A percentile compares a stretch with the other conserved stretches of the same genome.
Evolutionary conservation across 2,329 filamentous ascomycete species (phyloP).

Genomic region (Pestalotiopsis sp.): DNA sequence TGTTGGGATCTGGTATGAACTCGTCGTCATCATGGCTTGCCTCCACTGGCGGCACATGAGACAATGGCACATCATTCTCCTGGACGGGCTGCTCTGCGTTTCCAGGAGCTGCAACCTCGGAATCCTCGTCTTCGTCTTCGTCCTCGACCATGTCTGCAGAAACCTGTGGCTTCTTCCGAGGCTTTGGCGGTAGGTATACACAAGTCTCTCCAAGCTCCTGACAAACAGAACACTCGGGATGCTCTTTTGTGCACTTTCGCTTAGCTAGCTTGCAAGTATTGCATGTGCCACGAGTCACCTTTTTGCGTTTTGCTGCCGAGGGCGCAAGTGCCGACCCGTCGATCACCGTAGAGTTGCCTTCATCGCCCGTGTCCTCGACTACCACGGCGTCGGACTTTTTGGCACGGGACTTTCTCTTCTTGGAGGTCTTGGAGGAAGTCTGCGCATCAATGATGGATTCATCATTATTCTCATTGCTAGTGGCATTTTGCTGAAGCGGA

Average conservation of each 20-base stretch:
- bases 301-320: slow-evolving; percentile 20
- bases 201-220: slow-evolving; percentile 26
- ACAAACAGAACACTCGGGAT: slow-evolving; percentile 36
- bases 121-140: slow-evolving; percentile 24
- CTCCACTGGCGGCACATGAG: slow-evolving; percentile 9
- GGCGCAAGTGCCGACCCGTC: not conserved
- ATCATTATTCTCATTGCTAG: slow-evolving; percentile 15
- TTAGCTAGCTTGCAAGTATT: slow-evolving; percentile 34
- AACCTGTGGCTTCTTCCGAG: slow-evolving; percentile 30
- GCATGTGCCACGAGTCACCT: slow-evolving; percentile 36
- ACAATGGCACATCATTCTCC: slow-evolving; percentile 2
- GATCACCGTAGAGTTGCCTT: not conserved
- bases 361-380: slow-evolving; percentile 21
- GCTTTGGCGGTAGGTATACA: slow-evolving; percentile 30
- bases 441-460: slow-evolving; percentile 18
- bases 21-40: slow-evolving; percentile 32
- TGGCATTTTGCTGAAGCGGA: slow-evolving; percentile 21
- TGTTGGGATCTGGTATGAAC: slow-evolving; percentile 36
- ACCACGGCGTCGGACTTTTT: slow-evolving; percentile 27
- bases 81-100: slow-evolving; percentile 18
- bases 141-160: slow-evolving; percentile 21
- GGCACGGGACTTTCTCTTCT: slow-evolving; percentile 28
- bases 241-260: slow-evolving; percentile 36
- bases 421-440: slow-evolving; percentile 30
- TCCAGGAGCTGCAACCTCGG: not conserved